Conservation (phyloP, 208 protist genomes). For the Borovskyia barvae region DNA sequence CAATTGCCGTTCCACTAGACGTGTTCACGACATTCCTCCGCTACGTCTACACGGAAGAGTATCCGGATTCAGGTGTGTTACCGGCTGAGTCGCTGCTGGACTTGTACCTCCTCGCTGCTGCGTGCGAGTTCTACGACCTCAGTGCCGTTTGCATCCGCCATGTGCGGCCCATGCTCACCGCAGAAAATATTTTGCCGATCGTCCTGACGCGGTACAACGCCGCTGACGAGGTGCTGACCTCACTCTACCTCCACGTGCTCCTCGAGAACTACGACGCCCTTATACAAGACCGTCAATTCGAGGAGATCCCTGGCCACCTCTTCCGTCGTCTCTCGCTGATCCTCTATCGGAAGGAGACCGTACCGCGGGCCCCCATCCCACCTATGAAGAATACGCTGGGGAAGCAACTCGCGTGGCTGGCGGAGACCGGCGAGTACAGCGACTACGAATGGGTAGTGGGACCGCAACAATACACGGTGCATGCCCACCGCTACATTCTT, state of each 20-base stretch:
- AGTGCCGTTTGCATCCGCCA: constrained; percentile 65
- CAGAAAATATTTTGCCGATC: constrained; percentile 85
- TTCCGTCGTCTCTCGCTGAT: constrained; percentile 88
- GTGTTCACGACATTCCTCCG: constrained; percentile 84
- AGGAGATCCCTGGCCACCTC: constrained; percentile 88
- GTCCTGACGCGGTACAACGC: constrained; percentile 84
- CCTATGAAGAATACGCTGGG: constrained; percentile 70
- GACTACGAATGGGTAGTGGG: constrained; percentile 80
- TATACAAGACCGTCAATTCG: constrained; percentile 85
- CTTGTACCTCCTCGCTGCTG: constrained; percentile 73
- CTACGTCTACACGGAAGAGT: constrained; percentile 88
- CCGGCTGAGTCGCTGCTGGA: constrained; percentile 77
- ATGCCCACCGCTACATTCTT: constrained; percentile 81
- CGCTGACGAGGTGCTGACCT: constrained; percentile 78
- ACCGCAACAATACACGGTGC: constrained; percentile 63
- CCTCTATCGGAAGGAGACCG: constrained; percentile 56
- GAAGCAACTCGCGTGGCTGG: constrained; percentile 77
- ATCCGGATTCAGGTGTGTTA: constrained; percentile 69
- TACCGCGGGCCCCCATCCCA: constrained; percentile 66
- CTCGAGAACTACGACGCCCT: constrained; percentile 84
- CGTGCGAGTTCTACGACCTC: constrained; percentile 85
- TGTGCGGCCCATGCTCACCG: constrained; percentile 69
- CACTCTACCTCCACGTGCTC: constrained; percentile 80
- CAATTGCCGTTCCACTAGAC: constrained; percentile 69
- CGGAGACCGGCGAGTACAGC: constrained; percentile 84